Evolutionary conservation across 495 filamentous ascomycete genomes (phyloP), one percentile per base, ranked within the genome.

Genomic region (Aspergillus taichungensis): DNA sequence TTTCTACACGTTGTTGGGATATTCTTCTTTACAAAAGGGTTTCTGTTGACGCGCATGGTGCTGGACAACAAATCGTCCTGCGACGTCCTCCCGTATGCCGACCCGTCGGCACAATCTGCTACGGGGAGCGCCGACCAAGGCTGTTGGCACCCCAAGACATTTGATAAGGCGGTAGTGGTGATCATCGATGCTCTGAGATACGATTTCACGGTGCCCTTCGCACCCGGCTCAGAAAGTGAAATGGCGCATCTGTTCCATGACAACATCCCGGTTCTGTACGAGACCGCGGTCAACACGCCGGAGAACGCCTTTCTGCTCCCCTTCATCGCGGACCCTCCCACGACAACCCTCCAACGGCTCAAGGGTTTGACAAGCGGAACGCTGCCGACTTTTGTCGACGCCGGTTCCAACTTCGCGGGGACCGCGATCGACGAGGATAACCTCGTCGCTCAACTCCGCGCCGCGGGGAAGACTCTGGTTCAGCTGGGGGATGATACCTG

Each of bases 361-460:
- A 97, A 97, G 66, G 92, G 90, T 1, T 63, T 98, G 55, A 98
- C 91, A 10, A 98, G 92, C 3, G 92, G 92, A 11, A 96, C 94
- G 6, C 63, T 98, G 45, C 92, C 92, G 10, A 95, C 92, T 4
- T 96, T 98, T 59, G 72, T 96, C 28, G 92, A 98, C 62, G 76
- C 84, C 9, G 92, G 92, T 3, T 94, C 87, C 14, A 97, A 91
- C 63, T 98, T 98, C 59, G 87, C 90, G 6, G 92, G 92, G 6
- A 94, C 86, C 12, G 86, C 88, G n/a, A 95, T 98, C 56, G 88
- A 96, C 42, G 92, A 98, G 66, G 92, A 98, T 60, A 98, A 97
- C 52, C 55, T 98, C 34, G 72, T 98, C 27, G 83, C 82, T 54
- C 92, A 97, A 60, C 61, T 96, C 52, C 80, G 77, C 45, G 70